Base-by-base conservation (phyloP, 257 asterid genomes). In the Ilex asprella region DNA sequence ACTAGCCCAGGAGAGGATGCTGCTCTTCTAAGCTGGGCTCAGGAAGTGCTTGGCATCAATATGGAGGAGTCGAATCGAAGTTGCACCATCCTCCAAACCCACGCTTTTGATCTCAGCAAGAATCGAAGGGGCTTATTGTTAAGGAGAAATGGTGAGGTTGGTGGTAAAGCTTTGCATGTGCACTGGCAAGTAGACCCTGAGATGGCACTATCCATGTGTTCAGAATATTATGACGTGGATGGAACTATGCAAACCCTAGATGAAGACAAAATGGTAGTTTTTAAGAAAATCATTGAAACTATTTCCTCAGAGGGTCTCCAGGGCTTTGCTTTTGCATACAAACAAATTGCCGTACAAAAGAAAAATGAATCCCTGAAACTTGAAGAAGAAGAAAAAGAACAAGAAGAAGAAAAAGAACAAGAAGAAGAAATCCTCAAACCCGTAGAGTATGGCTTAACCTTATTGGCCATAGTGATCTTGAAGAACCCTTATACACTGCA, bases 251-350 rank as follows among this genome's bases (percentile, higher is more conserved):
- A 68, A 76, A 52, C 61, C 55, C 69, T 80, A 63, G 73, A 80
- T 58, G 74, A 70, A 30, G 58, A 30, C 49, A 69, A 49, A 31
- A 67, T 47, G 12, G n/a, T 39, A 13, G 12, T 9, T 5, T 67
- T 81, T 44, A 47, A 63, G 14, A 50, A 29, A 47, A 49, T 64
- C 30, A 16, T 68, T 30, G 46, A 62, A n/a, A 52, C 15, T 58
- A 30, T 58, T 12, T 61, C 43, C 55, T 53, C 62, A 2, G 12
- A 50, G 35, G 31, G 53, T 5, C 60, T 31, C 50, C 10, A 46
- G 6, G 61, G 74, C 67, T 63, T 44, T 47, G 86, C 79, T 55
- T 77, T 81, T 16, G 81, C 81, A 63, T 64, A 64, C 66, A 77
- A 71, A 54, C 64, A 50, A 67, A 41, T 6, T 11, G 41, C 56